phyloP scores from a whole-genome alignment of 768 basidiomycete species.

The Trametes cingulata region DNA sequence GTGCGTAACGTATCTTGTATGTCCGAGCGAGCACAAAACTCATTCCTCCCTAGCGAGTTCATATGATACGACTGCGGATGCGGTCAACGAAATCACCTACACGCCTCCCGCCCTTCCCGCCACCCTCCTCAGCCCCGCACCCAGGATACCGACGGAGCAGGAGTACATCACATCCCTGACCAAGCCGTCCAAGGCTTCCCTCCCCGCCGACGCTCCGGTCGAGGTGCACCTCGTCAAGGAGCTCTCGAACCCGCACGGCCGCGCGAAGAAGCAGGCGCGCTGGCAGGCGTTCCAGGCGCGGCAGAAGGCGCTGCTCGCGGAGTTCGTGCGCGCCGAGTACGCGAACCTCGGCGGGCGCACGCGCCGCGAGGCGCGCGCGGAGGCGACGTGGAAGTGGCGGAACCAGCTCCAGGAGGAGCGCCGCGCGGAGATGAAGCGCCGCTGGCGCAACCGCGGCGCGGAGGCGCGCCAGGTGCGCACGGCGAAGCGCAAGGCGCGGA shows the following conservation, averaged over 20 bases:
- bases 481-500: conserved; percentile 30
- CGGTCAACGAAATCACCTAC: conserved; percentile 72
- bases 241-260: conserved; percentile 78
- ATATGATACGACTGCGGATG: conserved; percentile 67
- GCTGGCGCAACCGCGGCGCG: conserved; percentile 43
- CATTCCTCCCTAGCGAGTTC: conserved; percentile 42
- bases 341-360: conserved; percentile 60
- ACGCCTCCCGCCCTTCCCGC: conserved; percentile 54
- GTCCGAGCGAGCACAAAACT: neutral
- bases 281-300: conserved; percentile 61
- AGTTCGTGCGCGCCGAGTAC: conserved; percentile 50
- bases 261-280: conserved; percentile 77
- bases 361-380: conserved; percentile 62
- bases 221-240: conserved; percentile 69
- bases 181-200: conserved; percentile 42
- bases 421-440: conserved; percentile 61
- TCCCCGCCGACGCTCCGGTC: conserved; percentile 56
- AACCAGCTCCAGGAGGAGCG: conserved; percentile 57
- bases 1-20: conserved; percentile 31
- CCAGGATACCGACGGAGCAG: conserved; percentile 42
- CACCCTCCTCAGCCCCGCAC: conserved; percentile 26
- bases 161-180: conserved; percentile 54
- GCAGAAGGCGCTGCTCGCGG: conserved; percentile 50
- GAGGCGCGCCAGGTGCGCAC: conserved; percentile 29
- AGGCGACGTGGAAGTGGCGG: conserved; percentile 76